Evolutionary conservation across 495 filamentous ascomycete genomes (phyloP), one percentile per base, ranked within the genome.

Genomic region (Penicillium paradoxum): DNA sequence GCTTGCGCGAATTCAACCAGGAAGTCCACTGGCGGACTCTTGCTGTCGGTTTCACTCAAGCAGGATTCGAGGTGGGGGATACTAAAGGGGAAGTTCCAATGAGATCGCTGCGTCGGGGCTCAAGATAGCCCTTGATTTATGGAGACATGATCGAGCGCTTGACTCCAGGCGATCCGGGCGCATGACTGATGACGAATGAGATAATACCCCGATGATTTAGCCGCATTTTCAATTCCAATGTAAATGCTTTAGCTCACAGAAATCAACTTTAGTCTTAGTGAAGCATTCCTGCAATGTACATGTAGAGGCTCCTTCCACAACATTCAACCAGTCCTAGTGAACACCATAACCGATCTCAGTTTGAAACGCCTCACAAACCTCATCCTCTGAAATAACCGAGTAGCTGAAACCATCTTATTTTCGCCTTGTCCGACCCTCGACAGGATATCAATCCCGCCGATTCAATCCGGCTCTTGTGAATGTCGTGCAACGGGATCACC

Each of bases 11-110:
- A 21, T 95, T 91, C 61, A 83, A 90, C 60, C 76, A 79, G 22
- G 84, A 87, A 51, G 82, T 89, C 13, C 79, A 89, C 39, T 75
- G 91, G 55, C 81, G 89, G 36, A 72, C 97, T 37, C 71, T 90
- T 41, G 82, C 86, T 44, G 84, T 95, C 65, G 85, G 86, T 48
- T 78, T 95, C 29, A 68, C 84, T 6, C 75, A 80, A 10, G 86
- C 90, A 0, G 89, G 88, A 8, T 70, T 97, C 18, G 88, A 93
- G 51, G 77, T 96, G 9, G 79, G 78, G 52, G 66, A 51, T 17
- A 57, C 49, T 21, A 59, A 63, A 17, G 52, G 47, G 19, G 38
- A 33, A 14, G 10, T 7, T 4, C 11, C 15, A 30, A 52, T 13
- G 17, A 36, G 19, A 15, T 14, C 15, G 14, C 19, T n/a, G 17